Evolutionary conservation across 1,284 basidiomycete species (phyloP), one percentile per base, ranked within the genome.

Genomic region (Phlebopus sp.): DNA sequence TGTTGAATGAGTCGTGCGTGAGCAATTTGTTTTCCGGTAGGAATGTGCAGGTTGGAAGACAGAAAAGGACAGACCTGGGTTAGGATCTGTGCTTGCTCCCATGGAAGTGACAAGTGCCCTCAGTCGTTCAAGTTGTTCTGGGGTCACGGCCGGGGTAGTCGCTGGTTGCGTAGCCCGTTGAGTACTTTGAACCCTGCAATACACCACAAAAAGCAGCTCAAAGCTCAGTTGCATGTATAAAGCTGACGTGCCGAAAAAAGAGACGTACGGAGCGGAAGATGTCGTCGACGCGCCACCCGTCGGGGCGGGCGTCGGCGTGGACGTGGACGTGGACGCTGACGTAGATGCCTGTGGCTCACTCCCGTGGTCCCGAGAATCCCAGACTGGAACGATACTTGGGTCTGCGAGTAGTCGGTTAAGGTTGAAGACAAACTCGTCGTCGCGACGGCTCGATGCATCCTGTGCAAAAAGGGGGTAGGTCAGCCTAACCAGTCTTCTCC

Each of bases 351-450:
- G 57, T 1, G 52, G 19, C 3, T 66, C 55, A 11, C 41, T 54
- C 37, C 57, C 53, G 27, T 56, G 58, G 8, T 8, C 2, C 27
- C 27, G 27, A 13, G 60, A 59, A 46, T 71, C 74, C 86, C 87
- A 90, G 46, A 76, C 70, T 11, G 80, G 75, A 18, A 76, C 69
- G 53, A 74, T 76, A 13, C 77, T 78, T 2, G 84, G 80, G 62
- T 89, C 81, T 48, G 78, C 72, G 34, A 90, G 72, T 23, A 86
- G 70, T 17, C 77, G 71, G 53, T 90, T 88, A 42, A 90, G 68
- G 57, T 90, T 86, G 25, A 70, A 70, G 11, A 78, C 78, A 55
- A 88, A 87, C 62, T 88, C 84, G 14, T 77, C 75, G 55, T 90
- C 86, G 38, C 85, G 75, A 9, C 68, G 73, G n/a, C 77, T 59